These are phyloP conservation scores for Chloranthus sessilifolius DNA, from an alignment of 164 flowering plant genomes.

Conservation along the genomic window DNA sequence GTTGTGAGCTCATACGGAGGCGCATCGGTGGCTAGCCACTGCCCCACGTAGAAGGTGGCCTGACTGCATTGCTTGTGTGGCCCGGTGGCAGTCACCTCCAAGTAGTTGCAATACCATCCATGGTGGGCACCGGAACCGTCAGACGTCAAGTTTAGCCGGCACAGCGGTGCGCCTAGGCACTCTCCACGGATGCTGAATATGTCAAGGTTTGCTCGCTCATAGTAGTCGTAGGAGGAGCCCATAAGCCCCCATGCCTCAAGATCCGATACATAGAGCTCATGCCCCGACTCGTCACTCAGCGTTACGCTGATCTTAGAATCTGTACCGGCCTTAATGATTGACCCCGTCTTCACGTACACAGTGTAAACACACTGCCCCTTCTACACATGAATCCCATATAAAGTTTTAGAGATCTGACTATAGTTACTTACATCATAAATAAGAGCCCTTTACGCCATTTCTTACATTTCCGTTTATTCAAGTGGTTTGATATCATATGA, in stretches of 20 bases:
- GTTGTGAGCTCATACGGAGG: slow-evolving; percentile 45
- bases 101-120: slow-evolving; percentile 61
- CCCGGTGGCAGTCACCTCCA: slow-evolving; percentile 64
- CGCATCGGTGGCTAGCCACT: slow-evolving; percentile 52
- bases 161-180: slow-evolving; percentile 42
- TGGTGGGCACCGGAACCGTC: slow-evolving; percentile 55
- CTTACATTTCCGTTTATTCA: no score
- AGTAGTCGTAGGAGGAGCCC: slow-evolving; percentile 51
- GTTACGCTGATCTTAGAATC: slow-evolving; percentile 46
- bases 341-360: slow-evolving; percentile 48
- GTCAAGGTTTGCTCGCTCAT: slow-evolving; percentile 56
- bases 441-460: no score
- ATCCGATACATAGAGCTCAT: slow-evolving; percentile 25
- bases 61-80: slow-evolving; percentile 39
- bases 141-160: slow-evolving; percentile 55
- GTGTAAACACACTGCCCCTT: slow-evolving; percentile 53
- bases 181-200: slow-evolving; percentile 50
- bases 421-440: not conserved
- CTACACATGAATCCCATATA: not conserved
- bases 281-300: slow-evolving; percentile 26
- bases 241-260: slow-evolving; percentile 56
- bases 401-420: not conserved
- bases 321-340: slow-evolving; percentile 45
- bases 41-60: slow-evolving; percentile 43
- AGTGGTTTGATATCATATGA: no score